These are phyloP conservation scores for Solidago caesia DNA, from an alignment of 129 eudicot genomes.

Conservation along the genomic window DNA sequence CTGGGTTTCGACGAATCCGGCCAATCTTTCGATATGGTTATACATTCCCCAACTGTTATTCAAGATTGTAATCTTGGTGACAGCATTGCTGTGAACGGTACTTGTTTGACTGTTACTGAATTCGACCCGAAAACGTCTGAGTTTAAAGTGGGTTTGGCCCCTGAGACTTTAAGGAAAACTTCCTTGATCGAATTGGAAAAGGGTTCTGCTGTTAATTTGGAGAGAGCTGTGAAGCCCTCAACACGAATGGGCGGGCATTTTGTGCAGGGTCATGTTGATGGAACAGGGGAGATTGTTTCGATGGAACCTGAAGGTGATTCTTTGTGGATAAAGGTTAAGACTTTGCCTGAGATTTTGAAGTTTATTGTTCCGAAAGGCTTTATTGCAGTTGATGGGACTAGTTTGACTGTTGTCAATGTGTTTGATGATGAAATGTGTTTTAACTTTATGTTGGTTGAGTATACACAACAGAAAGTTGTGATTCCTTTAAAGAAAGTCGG, in stretches of 20 bases:
- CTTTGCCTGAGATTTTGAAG: constrained; percentile 62
- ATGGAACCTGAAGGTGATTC: constrained; percentile 71
- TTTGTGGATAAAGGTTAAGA: constrained; percentile 84
- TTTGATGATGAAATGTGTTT: constrained; percentile 78
- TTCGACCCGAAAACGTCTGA: constrained; percentile 46
- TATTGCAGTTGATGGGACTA: constrained; percentile 89
- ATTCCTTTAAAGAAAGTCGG: constrained; percentile 80
- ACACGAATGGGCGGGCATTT: constrained; percentile 97
- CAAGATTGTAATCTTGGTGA: constrained; percentile 77
- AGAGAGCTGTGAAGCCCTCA: constrained; percentile 69
- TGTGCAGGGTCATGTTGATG: constrained; percentile 96
- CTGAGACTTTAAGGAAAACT: constrained; percentile 75
- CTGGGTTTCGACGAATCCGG: constrained; percentile 51
- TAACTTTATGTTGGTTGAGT: constrained; percentile 84
- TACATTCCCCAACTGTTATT: constrained; percentile 53
- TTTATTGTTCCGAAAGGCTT: constrained; percentile 91
- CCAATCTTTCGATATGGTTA: constrained; percentile 57
- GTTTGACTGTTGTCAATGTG: constrained; percentile 87
- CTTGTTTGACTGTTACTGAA: constrained; percentile 78
- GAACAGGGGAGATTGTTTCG: constrained; percentile 78
- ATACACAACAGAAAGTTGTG: constrained; percentile 89
- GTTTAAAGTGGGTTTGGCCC: constrained; percentile 67
- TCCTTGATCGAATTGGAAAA: constrained; percentile 52
- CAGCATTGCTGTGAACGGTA: constrained; percentile 88
- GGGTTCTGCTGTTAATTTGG: constrained; percentile 76